Conservation (phyloP, 106 monocot genomes). For the Allium fistulosum region DNA sequence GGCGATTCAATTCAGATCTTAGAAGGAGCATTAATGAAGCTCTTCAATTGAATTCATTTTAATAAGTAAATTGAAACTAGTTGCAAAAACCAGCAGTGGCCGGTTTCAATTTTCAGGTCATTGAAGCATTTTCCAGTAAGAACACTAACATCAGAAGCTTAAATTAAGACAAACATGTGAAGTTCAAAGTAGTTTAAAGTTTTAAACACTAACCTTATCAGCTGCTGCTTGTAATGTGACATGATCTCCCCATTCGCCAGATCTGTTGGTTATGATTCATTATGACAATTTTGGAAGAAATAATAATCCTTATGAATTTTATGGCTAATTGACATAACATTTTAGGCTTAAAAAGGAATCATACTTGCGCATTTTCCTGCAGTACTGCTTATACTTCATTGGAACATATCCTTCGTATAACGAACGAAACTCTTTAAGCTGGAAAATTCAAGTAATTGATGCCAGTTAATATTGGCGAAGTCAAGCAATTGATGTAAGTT, state of each 20-base stretch:
- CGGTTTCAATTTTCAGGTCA: too few relatives aligned
- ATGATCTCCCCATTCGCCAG: constrained; percentile 99
- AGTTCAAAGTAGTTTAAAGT: too few relatives aligned
- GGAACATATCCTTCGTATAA: constrained; percentile 96
- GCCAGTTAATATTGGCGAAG: neutral
- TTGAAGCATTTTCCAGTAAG: too few relatives aligned
- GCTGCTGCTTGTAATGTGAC: constrained; percentile 98
- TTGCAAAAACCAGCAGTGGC: too few relatives aligned
- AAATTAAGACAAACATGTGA: too few relatives aligned
- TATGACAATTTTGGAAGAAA: neutral
- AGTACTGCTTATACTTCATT: constrained; percentile 90
- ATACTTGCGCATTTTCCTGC: constrained; percentile 97
- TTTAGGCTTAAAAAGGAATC: constrained; percentile 2
- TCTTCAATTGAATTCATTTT: too few relatives aligned
- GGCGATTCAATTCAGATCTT: too few relatives aligned
- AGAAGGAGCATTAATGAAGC: too few relatives aligned
- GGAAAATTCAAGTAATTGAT: constrained; percentile 16
- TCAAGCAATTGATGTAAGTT: neutral
- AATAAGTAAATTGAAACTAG: too few relatives aligned
- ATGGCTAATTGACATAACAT: neutral
- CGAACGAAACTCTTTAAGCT: constrained; percentile 74
- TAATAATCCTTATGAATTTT: too few relatives aligned
- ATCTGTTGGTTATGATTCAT: constrained; percentile 33
- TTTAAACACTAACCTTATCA: constrained; percentile 70
- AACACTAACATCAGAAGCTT: too few relatives aligned